Base-by-base conservation (phyloP, 179 eudicot species). In the Carnegiea gigantea region DNA sequence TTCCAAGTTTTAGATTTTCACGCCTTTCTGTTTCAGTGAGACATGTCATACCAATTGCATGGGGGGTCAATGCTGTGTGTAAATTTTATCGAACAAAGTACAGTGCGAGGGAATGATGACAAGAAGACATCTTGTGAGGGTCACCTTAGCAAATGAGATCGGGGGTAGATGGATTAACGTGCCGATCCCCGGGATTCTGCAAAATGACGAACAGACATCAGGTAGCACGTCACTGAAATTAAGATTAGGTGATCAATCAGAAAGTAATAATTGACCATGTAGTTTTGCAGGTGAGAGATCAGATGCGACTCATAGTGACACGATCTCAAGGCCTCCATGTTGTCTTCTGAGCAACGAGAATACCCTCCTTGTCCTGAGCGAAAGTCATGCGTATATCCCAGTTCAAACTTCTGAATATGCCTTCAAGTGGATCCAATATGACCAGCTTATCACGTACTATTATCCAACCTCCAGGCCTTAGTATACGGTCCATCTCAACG, bases 361-460 rank as follows among this genome's bases (percentile, higher is more conserved):
- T 88, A 24, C 99, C 99, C 80, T 97, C 99, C 81, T 92, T 92
- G 26, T 84, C 92, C 79, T 97, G 89, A 70, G 91, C 81, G 81
- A 89, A 97, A 36, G 97, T 93, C 97, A 95, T 86, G 14, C 91
- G 95, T 44, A 97, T 94, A 30, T 97, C 98, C 98, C 98, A 95
- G 36, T 92, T 94, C 89, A 95, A 84, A 86, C 93, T 89, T 84
- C 91, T 90, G 78, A 97, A 86, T 73, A 97, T 95, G n/a, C 84
- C 89, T 85, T 94, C 98, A 24, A 97, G 82, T 8, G 97, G 89
- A 57, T 89, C 91, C 48, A 97, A 86, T 75, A 95, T 92, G 40
- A 89, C 91, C 44, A 89, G 90, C 86, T 95, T 97, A 85, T 97
- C 99, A 1, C 98, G 93, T 53, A 93, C 84, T 36, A 97, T 91